Percentiles rank a stretch among this genome's conserved stretches.
Evolutionary conservation across 257 asterid genomes (phyloP).

Genomic region (Solanum chilense): DNA sequence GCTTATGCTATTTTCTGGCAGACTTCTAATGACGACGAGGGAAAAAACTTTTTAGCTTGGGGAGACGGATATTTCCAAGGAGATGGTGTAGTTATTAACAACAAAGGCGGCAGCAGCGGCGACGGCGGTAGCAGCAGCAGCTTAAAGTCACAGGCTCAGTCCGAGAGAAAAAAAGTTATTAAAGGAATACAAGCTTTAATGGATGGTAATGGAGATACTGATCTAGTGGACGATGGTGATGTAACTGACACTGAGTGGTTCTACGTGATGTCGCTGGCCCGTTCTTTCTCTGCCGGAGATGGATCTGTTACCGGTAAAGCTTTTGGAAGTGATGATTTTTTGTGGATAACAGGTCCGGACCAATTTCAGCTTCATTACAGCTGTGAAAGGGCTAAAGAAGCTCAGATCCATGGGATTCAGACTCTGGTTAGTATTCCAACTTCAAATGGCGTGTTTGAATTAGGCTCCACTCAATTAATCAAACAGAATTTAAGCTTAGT

Average conservation of each 20-base stretch:
- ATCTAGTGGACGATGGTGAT: constrained; percentile 6
- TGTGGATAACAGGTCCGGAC: constrained; percentile 55
- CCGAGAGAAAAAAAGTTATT: constrained; percentile 48
- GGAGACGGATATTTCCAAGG: constrained; percentile 65
- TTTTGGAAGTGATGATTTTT: constrained; percentile 33
- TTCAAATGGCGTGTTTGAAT: constrained; percentile 44
- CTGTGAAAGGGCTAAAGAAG: constrained; percentile 63
- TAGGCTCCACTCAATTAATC: constrained; percentile 47
- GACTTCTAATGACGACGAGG: constrained; percentile 23
- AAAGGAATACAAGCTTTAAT: constrained; percentile 52
- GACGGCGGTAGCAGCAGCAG: background rate
- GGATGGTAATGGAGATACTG: constrained; percentile 8
- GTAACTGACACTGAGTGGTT: constrained; percentile 81
- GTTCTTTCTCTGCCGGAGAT: constrained; percentile 35
- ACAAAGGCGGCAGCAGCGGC: background rate
- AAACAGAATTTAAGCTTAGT: constrained; percentile 39
- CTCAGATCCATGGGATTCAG: constrained; percentile 62
- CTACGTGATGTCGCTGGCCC: constrained; percentile 68
- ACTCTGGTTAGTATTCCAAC: constrained; percentile 66
- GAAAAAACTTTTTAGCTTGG: constrained; percentile 27
- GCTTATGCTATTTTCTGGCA: constrained; percentile 52
- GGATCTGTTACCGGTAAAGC: constrained; percentile 53
- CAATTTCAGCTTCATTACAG: constrained; percentile 45
- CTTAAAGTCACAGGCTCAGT: constrained; percentile 5
- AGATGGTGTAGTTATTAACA: background rate